Evolutionary conservation across 768 basidiomycete species (phyloP).

Genomic region (Macrolepiota fuliginosa): DNA sequence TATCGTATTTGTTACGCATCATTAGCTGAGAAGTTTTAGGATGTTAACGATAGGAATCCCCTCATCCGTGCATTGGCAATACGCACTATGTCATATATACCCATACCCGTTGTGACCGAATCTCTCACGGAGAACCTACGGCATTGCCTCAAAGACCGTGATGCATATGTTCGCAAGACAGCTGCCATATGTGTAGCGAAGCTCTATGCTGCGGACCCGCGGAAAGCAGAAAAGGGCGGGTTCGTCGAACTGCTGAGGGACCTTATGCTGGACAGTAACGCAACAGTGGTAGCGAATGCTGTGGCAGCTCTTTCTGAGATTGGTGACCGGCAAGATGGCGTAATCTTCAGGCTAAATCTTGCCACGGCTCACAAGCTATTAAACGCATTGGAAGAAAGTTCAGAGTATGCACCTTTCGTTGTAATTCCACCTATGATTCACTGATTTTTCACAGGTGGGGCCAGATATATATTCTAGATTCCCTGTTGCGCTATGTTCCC

Average conservation of each 20-base stretch:
- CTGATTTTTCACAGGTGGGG: constrained; percentile 73
- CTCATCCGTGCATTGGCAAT: constrained; percentile 96
- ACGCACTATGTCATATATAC: constrained; percentile 99
- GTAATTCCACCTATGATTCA: constrained; percentile 11
- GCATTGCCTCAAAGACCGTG: constrained; percentile 89
- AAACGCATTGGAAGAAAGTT: constrained; percentile 90
- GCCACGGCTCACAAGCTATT: constrained; percentile 88
- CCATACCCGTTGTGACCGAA: constrained; percentile 84
- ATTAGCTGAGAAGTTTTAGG: constrained; percentile 47
- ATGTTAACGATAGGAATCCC: constrained; percentile 94
- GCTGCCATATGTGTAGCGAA: constrained; percentile 98
- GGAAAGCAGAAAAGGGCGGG: constrained; percentile 82
- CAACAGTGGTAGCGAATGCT: constrained; percentile 96
- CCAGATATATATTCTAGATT: constrained; percentile 97
- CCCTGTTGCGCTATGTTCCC: constrained; percentile 91
- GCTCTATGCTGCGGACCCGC: constrained; percentile 84
- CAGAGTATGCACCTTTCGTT: constrained; percentile 68
- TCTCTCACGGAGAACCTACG: constrained; percentile 86
- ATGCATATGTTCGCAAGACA: constrained; percentile 98
- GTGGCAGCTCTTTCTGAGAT: constrained; percentile 98
- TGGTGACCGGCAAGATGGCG: constrained; percentile 91
- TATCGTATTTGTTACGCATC: constrained; percentile 1
- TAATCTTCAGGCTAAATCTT: constrained; percentile 87
- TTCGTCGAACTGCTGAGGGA: constrained; percentile 92
- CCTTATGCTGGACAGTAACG: constrained; percentile 89